Conservation (phyloP, 805 yeast genomes). For the Ogataea trehalophila region DNA sequence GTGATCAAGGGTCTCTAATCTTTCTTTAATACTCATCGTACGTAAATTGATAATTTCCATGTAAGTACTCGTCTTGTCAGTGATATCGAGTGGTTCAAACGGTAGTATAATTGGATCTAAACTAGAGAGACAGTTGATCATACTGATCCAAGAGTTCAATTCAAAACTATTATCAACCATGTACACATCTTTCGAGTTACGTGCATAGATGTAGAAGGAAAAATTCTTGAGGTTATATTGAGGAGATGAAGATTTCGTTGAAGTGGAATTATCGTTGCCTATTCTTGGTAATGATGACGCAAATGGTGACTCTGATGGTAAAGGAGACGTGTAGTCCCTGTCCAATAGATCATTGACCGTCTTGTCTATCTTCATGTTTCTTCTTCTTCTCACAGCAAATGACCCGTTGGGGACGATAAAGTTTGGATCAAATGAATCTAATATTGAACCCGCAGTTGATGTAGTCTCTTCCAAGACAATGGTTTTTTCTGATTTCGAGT, state of each 20-base stretch:
- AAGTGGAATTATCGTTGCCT: too few relatives aligned
- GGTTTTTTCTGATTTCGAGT: slow-evolving; percentile 11
- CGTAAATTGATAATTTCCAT: slow-evolving; percentile 18
- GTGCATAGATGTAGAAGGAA: slow-evolving; percentile 38
- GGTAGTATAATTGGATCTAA: slow-evolving; percentile 32
- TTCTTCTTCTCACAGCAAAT: slow-evolving; percentile 27
- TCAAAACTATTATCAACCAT: slow-evolving; percentile 42
- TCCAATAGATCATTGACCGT: slow-evolving; percentile 12
- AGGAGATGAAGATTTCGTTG: not conserved
- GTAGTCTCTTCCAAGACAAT: slow-evolving; percentile 27
- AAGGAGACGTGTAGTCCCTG: not conserved
- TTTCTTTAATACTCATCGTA: slow-evolving; percentile 7
- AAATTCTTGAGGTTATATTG: slow-evolving; percentile 10
- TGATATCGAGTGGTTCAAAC: slow-evolving; percentile 21
- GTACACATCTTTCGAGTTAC: slow-evolving; percentile 35
- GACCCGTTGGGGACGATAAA: slow-evolving; percentile 21
- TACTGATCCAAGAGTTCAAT: slow-evolving; percentile 52
- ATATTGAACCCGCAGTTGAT: slow-evolving; percentile 12
- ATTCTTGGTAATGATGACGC: not conserved
- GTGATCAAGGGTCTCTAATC: slow-evolving; percentile 4
- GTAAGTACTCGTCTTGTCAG: slow-evolving; percentile 22
- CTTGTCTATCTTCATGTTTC: slow-evolving; percentile 22
- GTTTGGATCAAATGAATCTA: slow-evolving; percentile 24
- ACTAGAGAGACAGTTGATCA: slow-evolving; percentile 49
- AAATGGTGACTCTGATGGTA: not conserved